A percentile compares a stretch with the other conserved stretches of the same genome.
These are phyloP conservation scores for Emergomyces orientalis DNA, from an alignment of 2,329 filamentous ascomycete species.

Conservation along the genomic window DNA sequence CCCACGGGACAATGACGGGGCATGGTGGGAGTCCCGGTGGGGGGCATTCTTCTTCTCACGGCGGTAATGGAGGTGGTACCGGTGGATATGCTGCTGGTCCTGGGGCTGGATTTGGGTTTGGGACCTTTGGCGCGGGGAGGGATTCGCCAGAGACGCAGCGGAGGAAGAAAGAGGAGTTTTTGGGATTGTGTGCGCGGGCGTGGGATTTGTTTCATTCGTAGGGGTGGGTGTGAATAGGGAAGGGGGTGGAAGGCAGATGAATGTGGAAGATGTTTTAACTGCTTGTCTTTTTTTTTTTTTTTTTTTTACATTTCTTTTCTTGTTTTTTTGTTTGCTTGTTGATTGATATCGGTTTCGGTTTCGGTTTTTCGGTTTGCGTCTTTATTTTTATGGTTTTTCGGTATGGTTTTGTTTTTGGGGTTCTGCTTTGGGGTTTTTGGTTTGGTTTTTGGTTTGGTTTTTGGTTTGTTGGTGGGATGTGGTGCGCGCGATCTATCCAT, in stretches of 20 bases:
- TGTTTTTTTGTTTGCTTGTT: not conserved
- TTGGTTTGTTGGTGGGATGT: not conserved
- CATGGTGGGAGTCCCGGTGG: not conserved
- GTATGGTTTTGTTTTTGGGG: too few relatives aligned
- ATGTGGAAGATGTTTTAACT: not conserved
- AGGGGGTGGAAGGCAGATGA: not conserved
- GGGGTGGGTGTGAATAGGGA: not conserved
- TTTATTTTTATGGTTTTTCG: too few relatives aligned
- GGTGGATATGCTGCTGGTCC: not conserved
- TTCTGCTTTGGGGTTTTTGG: too few relatives aligned
- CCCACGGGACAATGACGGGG: not conserved
- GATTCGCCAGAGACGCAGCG: slow-evolving; percentile 75
- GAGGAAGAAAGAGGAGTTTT: slow-evolving; percentile 87
- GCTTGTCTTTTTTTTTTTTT: not conserved
- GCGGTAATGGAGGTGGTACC: not conserved
- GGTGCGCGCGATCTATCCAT: too few relatives aligned
- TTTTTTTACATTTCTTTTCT: not conserved
- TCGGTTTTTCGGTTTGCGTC: not conserved
- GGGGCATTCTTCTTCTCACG: not conserved
- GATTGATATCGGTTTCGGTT: not conserved
- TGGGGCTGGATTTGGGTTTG: not conserved
- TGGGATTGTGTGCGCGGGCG: slow-evolving; percentile 73
- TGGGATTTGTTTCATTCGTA: slow-evolving; percentile 97
- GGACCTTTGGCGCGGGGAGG: slow-evolving; percentile 48
- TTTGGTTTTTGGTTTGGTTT: not conserved